A percentile compares a stretch with the other conserved stretches of the same genome.
Evolutionary conservation across 2,329 filamentous ascomycete species (phyloP).

Genomic region (Alternaria sp.): DNA sequence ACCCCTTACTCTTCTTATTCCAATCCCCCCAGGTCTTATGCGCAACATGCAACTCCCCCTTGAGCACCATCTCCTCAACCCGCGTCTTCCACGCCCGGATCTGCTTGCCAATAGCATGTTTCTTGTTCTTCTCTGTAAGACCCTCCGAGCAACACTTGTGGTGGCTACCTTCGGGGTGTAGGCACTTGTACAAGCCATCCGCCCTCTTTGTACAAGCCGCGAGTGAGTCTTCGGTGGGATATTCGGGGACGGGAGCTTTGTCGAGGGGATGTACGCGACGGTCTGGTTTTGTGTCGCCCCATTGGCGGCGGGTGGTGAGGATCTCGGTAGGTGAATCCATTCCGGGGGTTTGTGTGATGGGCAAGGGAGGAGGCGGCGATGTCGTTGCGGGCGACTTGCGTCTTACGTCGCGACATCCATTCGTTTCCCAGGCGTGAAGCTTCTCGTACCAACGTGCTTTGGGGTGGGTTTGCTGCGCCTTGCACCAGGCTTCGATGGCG

Average conservation of each 20-base stretch:
- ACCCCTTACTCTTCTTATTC: background rate
- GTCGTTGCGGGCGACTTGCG: background rate
- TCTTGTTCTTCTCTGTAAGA: background rate
- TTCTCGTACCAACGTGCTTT: background rate
- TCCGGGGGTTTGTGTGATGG: background rate
- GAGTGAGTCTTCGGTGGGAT: background rate
- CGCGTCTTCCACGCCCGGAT: background rate
- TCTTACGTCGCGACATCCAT: background rate
- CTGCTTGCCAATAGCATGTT: background rate
- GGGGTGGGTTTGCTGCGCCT: background rate
- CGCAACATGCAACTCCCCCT: background rate
- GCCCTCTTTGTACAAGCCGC: background rate
- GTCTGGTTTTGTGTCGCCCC: background rate
- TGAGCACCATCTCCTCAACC: background rate
- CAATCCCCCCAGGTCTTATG: background rate
- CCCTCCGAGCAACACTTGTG: background rate
- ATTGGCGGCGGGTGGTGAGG: background rate
- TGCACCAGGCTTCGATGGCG: background rate
- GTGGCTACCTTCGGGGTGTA: background rate
- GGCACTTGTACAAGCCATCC: background rate
- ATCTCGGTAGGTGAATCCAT: background rate
- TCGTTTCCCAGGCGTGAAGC: background rate
- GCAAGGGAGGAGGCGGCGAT: accelerated
- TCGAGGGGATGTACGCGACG: background rate
- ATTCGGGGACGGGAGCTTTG: background rate